A percentile compares a stretch with the other conserved stretches of the same genome.
These are phyloP conservation scores for Fusarium nanum DNA, from an alignment of 2,329 filamentous ascomycete species.

Conservation along the genomic window DNA sequence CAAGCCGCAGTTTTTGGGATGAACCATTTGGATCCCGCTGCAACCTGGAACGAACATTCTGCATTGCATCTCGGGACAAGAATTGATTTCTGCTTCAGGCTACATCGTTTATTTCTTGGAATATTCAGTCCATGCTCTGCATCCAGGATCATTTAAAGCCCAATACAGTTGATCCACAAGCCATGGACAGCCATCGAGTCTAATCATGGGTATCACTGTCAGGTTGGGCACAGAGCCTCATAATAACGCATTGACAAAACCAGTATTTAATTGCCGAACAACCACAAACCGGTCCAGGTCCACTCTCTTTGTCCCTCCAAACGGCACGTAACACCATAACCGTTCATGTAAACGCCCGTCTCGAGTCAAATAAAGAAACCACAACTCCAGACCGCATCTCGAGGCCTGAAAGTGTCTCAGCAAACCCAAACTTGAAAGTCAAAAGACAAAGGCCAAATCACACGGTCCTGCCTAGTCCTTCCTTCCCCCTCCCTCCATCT, in stretches of 20 bases:
- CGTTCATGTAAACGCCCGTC: conserved; percentile 23
- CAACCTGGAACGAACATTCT: conserved; percentile 17
- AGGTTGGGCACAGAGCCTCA: conserved; percentile 31
- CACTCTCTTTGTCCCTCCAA: conserved; percentile 19
- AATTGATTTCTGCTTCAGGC: conserved; percentile 4
- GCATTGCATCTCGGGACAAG: not conserved
- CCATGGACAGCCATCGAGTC: conserved; percentile 4
- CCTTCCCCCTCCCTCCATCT: conserved; percentile 26
- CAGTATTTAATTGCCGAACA: conserved; percentile 3
- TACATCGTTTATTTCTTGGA: conserved; percentile 9
- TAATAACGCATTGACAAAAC: conserved; percentile 10
- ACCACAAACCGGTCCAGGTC: not conserved
- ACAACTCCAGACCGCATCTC: not conserved
- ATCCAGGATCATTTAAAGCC: conserved; percentile 8
- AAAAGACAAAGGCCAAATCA: conserved; percentile 26
- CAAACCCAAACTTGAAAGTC: not conserved
- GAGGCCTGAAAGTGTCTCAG: conserved; percentile 4
- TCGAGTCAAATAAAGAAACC: conserved; percentile 2
- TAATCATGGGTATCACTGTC: conserved; percentile 7
- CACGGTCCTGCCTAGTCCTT: conserved; percentile 17
- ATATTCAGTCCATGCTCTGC: not conserved
- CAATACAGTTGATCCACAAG: conserved; percentile 16
- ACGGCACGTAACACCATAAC: conserved; percentile 16
- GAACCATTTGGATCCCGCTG: conserved; percentile 12
- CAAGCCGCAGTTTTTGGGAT: conserved; percentile 10